Conservation (phyloP, 2,329 filamentous ascomycete species). For the Diaporthe ilicicola region DNA sequence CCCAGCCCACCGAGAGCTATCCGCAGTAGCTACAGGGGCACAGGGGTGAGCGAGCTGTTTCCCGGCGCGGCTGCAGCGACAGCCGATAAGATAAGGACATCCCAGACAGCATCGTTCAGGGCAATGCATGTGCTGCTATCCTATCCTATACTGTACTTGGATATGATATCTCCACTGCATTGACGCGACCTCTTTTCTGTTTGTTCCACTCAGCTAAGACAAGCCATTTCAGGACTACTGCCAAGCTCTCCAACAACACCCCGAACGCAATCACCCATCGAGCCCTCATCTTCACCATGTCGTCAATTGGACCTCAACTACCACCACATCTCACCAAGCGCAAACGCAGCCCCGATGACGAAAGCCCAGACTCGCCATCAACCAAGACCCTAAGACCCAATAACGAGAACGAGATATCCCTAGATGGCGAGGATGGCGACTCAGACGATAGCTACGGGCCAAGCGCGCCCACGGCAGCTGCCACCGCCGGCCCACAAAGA, state of each 20-base stretch:
- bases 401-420: conserved; percentile 55
- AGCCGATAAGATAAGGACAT: conserved; percentile 12
- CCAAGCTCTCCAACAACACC: background rate
- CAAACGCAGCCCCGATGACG: conserved; percentile 61
- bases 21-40: background rate
- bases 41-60: background rate
- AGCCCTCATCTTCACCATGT: conserved; percentile 55
- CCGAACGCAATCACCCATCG: conserved; percentile 42
- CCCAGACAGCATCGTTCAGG: background rate
- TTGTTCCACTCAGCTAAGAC: background rate
- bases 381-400: conserved; percentile 59
- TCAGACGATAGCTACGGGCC: conserved; percentile 55
- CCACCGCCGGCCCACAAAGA: conserved; percentile 6
- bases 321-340: conserved; percentile 73
- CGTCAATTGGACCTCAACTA: conserved; percentile 74
- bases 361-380: conserved; percentile 49
- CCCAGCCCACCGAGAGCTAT: conserved; percentile 24
- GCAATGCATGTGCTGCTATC: background rate
- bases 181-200: background rate
- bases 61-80: background rate
- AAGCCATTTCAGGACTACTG: background rate
- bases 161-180: background rate
- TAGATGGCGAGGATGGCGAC: conserved; percentile 48
- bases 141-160: background rate
- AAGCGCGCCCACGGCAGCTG: conserved; percentile 39